Evolutionary conservation across 1,284 basidiomycete species (phyloP).

Genomic region (Fomitopsis pinicola): DNA sequence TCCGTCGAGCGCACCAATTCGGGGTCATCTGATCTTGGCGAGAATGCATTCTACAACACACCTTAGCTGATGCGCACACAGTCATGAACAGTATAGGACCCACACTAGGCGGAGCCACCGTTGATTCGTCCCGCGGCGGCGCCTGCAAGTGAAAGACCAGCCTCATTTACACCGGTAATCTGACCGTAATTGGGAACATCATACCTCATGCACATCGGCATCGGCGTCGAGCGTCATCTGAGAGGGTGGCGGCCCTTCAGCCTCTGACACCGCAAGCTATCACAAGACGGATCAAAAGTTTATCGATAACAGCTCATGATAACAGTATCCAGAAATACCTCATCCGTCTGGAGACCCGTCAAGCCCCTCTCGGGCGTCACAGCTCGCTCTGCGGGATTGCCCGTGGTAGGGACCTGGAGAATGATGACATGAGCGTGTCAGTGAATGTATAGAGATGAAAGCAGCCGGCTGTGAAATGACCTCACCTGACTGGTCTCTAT

Average conservation of each 20-base stretch:
- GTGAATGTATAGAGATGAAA: not conserved
- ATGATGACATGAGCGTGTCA: not conserved
- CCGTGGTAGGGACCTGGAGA: not conserved
- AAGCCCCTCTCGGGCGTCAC: not conserved
- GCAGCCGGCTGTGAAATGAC: not conserved
- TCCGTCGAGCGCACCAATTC: not conserved
- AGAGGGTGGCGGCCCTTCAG: slow-evolving; percentile 22
- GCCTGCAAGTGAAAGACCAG: not conserved
- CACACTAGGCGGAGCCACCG: not conserved
- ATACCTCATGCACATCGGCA: slow-evolving; percentile 4
- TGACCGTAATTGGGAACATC: not conserved
- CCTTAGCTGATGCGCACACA: not conserved
- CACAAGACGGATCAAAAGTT: not conserved
- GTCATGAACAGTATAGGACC: not conserved
- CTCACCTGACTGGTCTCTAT: not conserved
- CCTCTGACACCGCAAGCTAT: slow-evolving; percentile 15
- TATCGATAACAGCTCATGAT: not conserved
- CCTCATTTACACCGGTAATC: not conserved
- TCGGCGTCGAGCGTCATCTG: slow-evolving; percentile 15
- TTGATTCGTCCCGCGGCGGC: not conserved
- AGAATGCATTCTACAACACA: not conserved
- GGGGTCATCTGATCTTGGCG: not conserved
- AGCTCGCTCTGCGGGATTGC: not conserved
- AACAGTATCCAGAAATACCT: not conserved
- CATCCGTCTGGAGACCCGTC: not conserved